Conservation (phyloP, 345 rosid species). For the Gynandropsis gynandra region DNA sequence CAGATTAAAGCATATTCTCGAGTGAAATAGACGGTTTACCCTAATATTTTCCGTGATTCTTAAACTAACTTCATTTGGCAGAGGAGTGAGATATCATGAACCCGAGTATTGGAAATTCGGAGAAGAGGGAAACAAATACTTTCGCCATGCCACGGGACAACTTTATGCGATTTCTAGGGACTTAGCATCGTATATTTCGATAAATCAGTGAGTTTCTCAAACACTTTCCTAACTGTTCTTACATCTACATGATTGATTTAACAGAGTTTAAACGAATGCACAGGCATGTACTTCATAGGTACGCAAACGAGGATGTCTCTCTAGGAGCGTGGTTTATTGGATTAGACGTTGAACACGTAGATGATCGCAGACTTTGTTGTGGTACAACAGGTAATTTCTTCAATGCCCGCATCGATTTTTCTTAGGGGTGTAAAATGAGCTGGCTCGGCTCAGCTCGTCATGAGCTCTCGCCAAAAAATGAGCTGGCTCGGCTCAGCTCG, state of each 20-base stretch:
- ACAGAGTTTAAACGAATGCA: too few species aligned
- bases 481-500: too few species aligned
- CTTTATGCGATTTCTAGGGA: slow-evolving; percentile 84
- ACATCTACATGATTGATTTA: too few species aligned
- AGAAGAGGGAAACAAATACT: slow-evolving; percentile 89
- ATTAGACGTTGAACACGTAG: slow-evolving; percentile 87
- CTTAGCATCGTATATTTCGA: slow-evolving; percentile 76
- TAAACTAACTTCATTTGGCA: too few species aligned
- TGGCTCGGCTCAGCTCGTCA: too few species aligned
- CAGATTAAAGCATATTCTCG: too few species aligned
- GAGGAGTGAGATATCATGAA: slow-evolving; percentile 96
- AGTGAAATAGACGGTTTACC: too few species aligned
- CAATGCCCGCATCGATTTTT: too few species aligned
- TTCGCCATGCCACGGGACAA: slow-evolving; percentile 99
- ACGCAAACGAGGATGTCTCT: slow-evolving; percentile 89
- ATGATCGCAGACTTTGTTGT: slow-evolving; percentile 94
- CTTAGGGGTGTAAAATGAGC: too few species aligned
- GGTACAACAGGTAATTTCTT: slow-evolving; percentile 81
- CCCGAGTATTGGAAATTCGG: slow-evolving; percentile 98
- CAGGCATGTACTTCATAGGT: slow-evolving; percentile 88
- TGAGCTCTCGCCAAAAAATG: background rate
- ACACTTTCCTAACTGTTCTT: too few species aligned
- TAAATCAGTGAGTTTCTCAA: slow-evolving; percentile 64
- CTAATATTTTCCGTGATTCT: too few species aligned
- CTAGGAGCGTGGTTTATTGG: slow-evolving; percentile 97